Evolutionary conservation across 1,139 yeast species (phyloP), one percentile per base, ranked within the genome.

Genomic region (Saccharomycopsis hybrid): DNA sequence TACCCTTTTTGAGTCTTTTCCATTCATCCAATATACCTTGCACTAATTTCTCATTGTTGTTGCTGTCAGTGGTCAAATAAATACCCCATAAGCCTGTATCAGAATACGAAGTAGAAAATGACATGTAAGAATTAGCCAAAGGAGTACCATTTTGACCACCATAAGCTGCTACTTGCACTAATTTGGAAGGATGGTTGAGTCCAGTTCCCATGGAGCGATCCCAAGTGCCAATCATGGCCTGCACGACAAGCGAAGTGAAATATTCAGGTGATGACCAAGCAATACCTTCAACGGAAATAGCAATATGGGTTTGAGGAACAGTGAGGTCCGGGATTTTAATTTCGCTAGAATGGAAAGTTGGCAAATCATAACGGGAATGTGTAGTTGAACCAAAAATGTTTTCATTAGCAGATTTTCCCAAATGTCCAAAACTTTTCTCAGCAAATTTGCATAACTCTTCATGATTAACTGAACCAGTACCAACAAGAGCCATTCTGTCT

Each of bases 81-180:
- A 90, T 85, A 37, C 99, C 99, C 96, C 97, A 89, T 51, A 92
- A 73, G 2, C 99, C 99, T 4, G 97, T 86, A 68, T 92, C 99
- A 7, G 96, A 92, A 69, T 92, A 92, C 2, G 96, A 87, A 3
- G 99, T 94, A 30, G 96, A 87, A 69, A 90, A 92, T 2, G 97
- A 89, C 95, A 89, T 84, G 70, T 85, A 92, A 3, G 96, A 85
- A 68, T 92, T 92, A 49, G 97, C 97, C 54, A 89, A 72, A 5
- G 86, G 83, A 4, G 57, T 57, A n/a, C 64, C 65, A 42, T 59
- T 61, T 1, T 71, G 67, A 9, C 79, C 80, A 49, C 83, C 78
- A 56, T 85, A 78, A 40, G 87, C 84, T 18, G 90, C 82, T 32
- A 82, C 82, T 25, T 82, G 76, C 2, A 95, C 88, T 54, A 92